phyloP scores from a whole-genome alignment of 371 early-diverging fungal species.

The Haplosporangium sp. region DNA sequence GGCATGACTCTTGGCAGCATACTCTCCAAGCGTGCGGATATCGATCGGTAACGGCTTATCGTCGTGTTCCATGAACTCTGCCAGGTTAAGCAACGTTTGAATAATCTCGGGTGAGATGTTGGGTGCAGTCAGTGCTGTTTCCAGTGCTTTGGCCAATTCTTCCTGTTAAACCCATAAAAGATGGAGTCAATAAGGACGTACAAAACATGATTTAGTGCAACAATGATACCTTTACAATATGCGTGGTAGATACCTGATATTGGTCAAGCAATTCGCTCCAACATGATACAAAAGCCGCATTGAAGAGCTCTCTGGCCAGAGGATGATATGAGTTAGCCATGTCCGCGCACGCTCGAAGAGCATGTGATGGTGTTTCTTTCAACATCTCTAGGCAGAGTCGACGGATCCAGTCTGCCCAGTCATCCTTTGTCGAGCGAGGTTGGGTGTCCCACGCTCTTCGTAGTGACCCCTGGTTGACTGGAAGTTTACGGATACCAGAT shows the following conservation, averaged over 20 bases:
- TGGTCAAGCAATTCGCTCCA: constrained; percentile 94
- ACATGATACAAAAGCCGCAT: constrained; percentile 97
- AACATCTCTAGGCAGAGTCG: constrained; percentile 91
- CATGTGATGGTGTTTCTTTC: constrained; percentile 96
- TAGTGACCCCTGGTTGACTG: constrained; percentile 89
- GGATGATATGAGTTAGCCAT: constrained; percentile 88
- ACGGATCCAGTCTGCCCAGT: constrained; percentile 97
- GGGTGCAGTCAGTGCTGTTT: constrained; percentile 86
- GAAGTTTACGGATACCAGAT: constrained; percentile 69
- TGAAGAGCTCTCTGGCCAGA: constrained; percentile 93
- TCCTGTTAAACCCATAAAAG: constrained; percentile 57
- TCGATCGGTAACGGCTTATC: constrained; percentile 96
- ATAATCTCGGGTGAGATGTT: constrained; percentile 94
- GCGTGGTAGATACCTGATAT: constrained; percentile 67
- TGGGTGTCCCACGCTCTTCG: constrained; percentile 95
- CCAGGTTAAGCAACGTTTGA: constrained; percentile 91
- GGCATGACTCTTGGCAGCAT: constrained; percentile 95
- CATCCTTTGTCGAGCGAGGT: constrained; percentile 91
- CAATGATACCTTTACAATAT: no score
- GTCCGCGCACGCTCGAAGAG: constrained; percentile 90
- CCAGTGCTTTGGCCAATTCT: constrained; percentile 87
- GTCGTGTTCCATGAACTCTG: constrained; percentile 99
- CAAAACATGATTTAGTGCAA: no score
- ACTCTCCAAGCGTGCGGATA: constrained; percentile 88
- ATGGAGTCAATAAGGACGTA: not conserved